phyloP scores from a whole-genome alignment of 2,329 filamentous ascomycete species.

The Monosporascus sp. region DNA sequence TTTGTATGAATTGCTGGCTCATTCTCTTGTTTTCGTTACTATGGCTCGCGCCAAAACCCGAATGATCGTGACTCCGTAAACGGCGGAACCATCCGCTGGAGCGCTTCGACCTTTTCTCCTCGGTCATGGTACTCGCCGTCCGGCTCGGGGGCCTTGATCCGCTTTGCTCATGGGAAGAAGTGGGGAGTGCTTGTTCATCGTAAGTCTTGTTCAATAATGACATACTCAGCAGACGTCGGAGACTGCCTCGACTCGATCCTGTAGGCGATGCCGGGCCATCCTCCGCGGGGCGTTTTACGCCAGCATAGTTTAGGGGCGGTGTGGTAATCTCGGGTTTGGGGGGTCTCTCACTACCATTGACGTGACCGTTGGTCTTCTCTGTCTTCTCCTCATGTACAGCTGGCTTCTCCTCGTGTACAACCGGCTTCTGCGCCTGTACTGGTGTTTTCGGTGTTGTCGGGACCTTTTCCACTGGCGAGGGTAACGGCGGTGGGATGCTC shows the following conservation, averaged over 20 bases:
- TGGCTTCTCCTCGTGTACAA: constrained; percentile 11
- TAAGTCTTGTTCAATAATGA: constrained; percentile 50
- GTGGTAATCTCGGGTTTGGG: constrained; percentile 25
- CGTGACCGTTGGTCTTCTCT: constrained; percentile 20
- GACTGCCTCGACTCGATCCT: constrained; percentile 48
- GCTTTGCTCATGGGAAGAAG: constrained; percentile 23
- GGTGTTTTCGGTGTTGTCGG: constrained; percentile 38
- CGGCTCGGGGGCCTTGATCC: constrained; percentile 45
- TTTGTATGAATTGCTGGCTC: constrained; percentile 38
- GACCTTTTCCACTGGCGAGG: constrained; percentile 47
- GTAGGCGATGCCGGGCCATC: constrained; percentile 49
- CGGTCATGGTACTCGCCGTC: constrained; percentile 42
- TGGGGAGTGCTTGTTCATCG: constrained; percentile 35
- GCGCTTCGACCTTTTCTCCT: constrained; percentile 51
- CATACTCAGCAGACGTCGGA: constrained; percentile 54
- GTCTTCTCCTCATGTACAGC: constrained; percentile 14
- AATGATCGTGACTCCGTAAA: constrained; percentile 35
- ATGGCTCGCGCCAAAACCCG: constrained; percentile 14
- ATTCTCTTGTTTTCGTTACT: constrained; percentile 32
- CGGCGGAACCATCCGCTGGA: constrained; percentile 57
- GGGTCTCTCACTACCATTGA: constrained; percentile 38
- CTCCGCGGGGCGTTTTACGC: constrained; percentile 46
- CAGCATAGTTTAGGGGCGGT: constrained; percentile 23
- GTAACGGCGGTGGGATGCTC: constrained; percentile 53
- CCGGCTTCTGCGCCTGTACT: constrained; percentile 11